These are phyloP conservation scores for Zelopaecilomyces penicillatus DNA, from an alignment of 2,329 filamentous ascomycete species.

Conservation along the genomic window DNA sequence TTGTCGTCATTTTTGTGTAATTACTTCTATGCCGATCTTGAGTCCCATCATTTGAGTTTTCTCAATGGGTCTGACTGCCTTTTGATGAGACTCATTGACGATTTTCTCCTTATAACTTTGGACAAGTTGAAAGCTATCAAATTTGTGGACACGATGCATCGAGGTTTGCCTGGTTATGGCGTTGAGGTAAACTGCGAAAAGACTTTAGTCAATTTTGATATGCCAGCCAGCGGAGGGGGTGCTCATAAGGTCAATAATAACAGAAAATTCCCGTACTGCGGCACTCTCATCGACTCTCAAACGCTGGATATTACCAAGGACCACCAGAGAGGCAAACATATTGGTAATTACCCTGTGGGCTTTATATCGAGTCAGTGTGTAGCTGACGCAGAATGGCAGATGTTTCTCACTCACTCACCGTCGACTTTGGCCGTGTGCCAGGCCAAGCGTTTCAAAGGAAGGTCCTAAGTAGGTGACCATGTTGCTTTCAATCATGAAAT, in stretches of 20 bases:
- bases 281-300: constrained; percentile 63
- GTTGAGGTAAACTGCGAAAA: constrained; percentile 70
- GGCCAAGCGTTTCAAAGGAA: constrained; percentile 77
- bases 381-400: constrained; percentile 9
- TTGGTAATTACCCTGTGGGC: constrained; percentile 30
- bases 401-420: constrained; percentile 65
- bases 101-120: constrained; percentile 82
- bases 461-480: constrained; percentile 49
- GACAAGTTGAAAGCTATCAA: constrained; percentile 54
- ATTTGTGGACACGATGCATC: constrained; percentile 76
- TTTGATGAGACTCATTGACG: constrained; percentile 78
- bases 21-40: constrained; percentile 89
- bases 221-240: constrained; percentile 42
- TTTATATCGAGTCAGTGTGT: not conserved
- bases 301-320: constrained; percentile 71
- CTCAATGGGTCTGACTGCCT: constrained; percentile 49
- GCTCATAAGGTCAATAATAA: constrained; percentile 39
- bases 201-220: constrained; percentile 76
- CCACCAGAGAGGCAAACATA: constrained; percentile 41
- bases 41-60: constrained; percentile 61
- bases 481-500: not conserved
- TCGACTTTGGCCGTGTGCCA: constrained; percentile 64
- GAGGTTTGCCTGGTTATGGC: constrained; percentile 70
- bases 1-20: constrained; percentile 84
- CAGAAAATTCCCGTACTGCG: constrained; percentile 77